Evolutionary conservation across 176 grass and related monocot species (phyloP).

Genomic region (Echinochloa phyllopogon): DNA sequence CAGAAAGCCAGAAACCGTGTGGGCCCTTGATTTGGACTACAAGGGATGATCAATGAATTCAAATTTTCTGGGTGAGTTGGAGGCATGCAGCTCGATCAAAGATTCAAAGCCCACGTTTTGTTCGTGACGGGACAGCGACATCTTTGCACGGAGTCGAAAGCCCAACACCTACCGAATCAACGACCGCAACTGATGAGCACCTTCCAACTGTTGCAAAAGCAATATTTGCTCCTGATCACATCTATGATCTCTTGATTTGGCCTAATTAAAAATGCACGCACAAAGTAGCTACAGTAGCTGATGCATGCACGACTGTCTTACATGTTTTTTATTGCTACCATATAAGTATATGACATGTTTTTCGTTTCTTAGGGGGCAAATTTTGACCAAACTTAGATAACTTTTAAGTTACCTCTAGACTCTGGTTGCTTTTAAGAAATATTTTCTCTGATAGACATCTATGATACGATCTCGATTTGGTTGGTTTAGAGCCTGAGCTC

Average conservation of each 20-base stretch:
- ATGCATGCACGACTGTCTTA: not conserved
- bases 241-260: slow-evolving; percentile 11
- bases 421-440: too few relatives aligned
- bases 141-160: not conserved
- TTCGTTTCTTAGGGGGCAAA: not conserved
- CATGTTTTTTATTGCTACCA: not conserved
- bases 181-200: not conserved
- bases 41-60: not conserved
- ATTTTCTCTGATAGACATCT: too few relatives aligned
- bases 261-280: not conserved
- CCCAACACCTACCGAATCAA: slow-evolving; percentile 31
- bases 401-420: not conserved
- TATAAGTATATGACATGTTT: not conserved
- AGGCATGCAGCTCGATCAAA: not conserved
- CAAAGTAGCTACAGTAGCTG: not conserved
- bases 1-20: slow-evolving; percentile 1
- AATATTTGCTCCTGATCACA: slow-evolving; percentile 16
- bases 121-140: slow-evolving; percentile 13
- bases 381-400: not conserved
- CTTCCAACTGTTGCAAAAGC: not conserved
- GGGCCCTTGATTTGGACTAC: not conserved
- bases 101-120: slow-evolving; percentile 49
- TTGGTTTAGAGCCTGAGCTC: too few relatives aligned
- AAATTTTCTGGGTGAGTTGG: not conserved
- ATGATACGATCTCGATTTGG: too few relatives aligned